Percentiles rank a stretch among this genome's conserved stretches.
These are phyloP conservation scores for Daphne laureola DNA, from an alignment of 441 rosid genomes.

Conservation along the genomic window DNA sequence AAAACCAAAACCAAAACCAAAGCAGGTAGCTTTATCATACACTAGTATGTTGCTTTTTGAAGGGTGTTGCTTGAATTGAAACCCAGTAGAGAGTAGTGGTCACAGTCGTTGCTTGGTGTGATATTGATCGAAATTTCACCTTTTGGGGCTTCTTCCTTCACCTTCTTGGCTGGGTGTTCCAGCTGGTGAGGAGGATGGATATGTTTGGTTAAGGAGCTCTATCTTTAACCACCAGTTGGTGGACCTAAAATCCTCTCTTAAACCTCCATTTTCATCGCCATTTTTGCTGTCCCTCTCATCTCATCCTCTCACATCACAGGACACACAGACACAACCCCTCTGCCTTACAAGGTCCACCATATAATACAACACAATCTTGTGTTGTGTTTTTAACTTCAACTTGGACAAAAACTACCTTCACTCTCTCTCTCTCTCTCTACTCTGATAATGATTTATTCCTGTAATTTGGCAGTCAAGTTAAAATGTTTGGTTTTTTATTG, in stretches of 20 bases:
- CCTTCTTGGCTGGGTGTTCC: neutral
- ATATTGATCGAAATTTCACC: constrained; percentile 18
- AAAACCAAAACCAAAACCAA: too few species aligned
- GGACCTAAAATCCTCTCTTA: constrained; percentile 80
- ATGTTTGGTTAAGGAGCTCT: constrained; percentile 62
- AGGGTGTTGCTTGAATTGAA: constrained; percentile 34
- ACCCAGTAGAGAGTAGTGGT: constrained; percentile 28
- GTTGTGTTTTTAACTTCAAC: constrained; percentile 2
- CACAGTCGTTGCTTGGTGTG: constrained; percentile 28
- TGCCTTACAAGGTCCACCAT: constrained; percentile 54
- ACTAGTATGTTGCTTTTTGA: constrained; percentile 13
- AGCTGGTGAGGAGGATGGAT: constrained; percentile 19
- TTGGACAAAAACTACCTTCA: too few species aligned
- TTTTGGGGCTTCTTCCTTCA: constrained; percentile 14
- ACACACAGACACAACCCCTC: constrained; percentile 13
- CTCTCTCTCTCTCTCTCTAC: too few species aligned
- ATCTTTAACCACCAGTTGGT: constrained; percentile 93
- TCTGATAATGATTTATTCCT: too few species aligned
- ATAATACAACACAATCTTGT: constrained; percentile 23
- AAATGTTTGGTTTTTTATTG: neutral
- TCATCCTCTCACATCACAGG: constrained; percentile 33
- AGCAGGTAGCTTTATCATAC: constrained; percentile 16
- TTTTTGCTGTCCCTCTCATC: constrained; percentile 36
- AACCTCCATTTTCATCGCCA: constrained; percentile 30
- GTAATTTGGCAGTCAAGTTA: too few species aligned